phyloP scores from a whole-genome alignment of 2,329 filamentous ascomycete species.

The Basipetospora chlamydospora region DNA sequence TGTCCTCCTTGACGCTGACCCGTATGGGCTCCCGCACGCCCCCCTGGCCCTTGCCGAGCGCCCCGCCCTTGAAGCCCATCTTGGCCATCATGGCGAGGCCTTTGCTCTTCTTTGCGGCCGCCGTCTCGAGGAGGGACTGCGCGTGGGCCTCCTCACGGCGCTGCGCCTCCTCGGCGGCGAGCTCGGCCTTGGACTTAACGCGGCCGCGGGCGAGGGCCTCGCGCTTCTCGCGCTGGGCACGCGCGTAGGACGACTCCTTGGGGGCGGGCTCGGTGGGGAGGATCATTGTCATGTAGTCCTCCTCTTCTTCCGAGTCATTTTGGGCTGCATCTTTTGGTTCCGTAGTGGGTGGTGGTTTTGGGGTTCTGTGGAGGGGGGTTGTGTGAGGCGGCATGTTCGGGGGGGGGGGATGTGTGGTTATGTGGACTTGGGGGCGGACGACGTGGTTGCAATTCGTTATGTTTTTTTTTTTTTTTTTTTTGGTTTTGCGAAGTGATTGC shows the following conservation, averaged over 20 bases:
- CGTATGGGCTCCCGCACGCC: conserved; percentile 53
- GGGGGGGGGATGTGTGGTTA: too few relatives aligned
- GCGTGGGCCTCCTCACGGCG: conserved; percentile 64
- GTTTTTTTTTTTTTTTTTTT: too few relatives aligned
- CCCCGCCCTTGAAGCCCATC: conserved; percentile 75
- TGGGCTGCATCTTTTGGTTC: conserved; percentile 8
- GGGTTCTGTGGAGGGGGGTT: too few relatives aligned
- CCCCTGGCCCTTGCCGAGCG: conserved; percentile 49
- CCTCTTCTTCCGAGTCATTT: conserved; percentile 51
- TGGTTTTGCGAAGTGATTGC: too few relatives aligned
- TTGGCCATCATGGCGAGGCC: conserved; percentile 94
- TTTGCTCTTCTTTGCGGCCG: conserved; percentile 53
- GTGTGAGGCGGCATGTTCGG: too few relatives aligned
- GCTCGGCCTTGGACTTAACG: conserved; percentile 69
- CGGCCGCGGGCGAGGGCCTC: conserved; percentile 54
- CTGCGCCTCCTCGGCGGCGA: conserved; percentile 56
- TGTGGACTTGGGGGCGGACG: too few relatives aligned
- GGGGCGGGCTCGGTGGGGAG: conserved; percentile 51
- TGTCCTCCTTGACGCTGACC: conserved; percentile 62
- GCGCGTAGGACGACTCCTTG: conserved; percentile 40
- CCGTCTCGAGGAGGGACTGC: conserved; percentile 51
- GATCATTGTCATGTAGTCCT: conserved; percentile 96
- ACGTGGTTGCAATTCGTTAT: too few relatives aligned
- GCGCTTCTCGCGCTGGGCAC: conserved; percentile 36
- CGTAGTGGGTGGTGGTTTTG: neutral